Conservation (phyloP, 805 yeast species). For the Candida yuanshanica region DNA sequence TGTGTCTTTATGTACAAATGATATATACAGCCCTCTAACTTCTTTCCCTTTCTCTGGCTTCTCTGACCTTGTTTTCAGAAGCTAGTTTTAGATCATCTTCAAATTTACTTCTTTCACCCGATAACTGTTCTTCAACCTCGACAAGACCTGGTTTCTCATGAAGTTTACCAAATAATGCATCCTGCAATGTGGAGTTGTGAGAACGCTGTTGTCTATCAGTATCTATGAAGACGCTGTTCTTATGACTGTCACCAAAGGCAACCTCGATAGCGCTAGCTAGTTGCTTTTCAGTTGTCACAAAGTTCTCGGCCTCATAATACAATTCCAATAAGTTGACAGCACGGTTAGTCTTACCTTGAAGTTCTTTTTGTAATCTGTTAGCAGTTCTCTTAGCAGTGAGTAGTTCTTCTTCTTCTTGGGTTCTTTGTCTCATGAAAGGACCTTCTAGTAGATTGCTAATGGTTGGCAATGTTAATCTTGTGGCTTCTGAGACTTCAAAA, state of each 20-base stretch:
- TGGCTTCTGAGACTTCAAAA: conserved; percentile 41
- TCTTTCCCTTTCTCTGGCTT: neutral
- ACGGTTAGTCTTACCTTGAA: conserved; percentile 45
- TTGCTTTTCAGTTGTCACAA: conserved; percentile 68
- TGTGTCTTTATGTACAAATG: neutral
- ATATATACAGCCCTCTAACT: neutral
- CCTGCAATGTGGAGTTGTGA: conserved; percentile 19
- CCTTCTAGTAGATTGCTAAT: conserved; percentile 60
- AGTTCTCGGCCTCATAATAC: conserved; percentile 63
- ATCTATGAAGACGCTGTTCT: neutral
- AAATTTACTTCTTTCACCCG: conserved; percentile 27
- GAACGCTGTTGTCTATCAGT: conserved; percentile 14
- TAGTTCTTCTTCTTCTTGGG: conserved; percentile 58
- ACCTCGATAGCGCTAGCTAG: conserved; percentile 51
- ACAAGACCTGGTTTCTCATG: conserved; percentile 30
- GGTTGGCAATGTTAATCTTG: conserved; percentile 71
- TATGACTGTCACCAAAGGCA: conserved; percentile 38
- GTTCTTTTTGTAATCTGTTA: conserved; percentile 55
- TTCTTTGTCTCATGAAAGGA: conserved; percentile 67
- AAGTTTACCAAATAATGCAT: conserved; percentile 33
- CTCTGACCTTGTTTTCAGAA: neutral
- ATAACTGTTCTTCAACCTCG: conserved; percentile 29
- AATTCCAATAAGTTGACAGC: conserved; percentile 59
- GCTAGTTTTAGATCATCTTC: conserved; percentile 10
- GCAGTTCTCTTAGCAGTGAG: conserved; percentile 56